Conservation (phyloP, 2,329 filamentous ascomycete species). For the Talaromyces rugulosus region DNA sequence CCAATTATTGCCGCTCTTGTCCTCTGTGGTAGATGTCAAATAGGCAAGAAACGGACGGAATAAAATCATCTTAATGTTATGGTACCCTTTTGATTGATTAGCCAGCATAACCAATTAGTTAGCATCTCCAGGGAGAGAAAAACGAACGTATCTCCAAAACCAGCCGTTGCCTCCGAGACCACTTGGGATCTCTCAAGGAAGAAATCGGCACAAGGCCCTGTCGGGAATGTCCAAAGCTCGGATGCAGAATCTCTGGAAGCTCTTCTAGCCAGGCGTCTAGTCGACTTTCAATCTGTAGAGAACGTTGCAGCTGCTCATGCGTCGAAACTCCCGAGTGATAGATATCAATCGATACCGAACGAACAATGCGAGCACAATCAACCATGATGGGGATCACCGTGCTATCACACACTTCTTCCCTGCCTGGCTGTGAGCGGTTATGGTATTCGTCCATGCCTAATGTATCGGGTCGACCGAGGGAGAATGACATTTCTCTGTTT, state of each 20-base stretch:
- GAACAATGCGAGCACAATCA: constrained; percentile 37
- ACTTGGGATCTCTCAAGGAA: constrained; percentile 32
- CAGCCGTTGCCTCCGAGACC: constrained; percentile 34
- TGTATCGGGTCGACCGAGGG: constrained; percentile 47
- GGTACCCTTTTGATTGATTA: constrained; percentile 25
- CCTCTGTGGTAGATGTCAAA: constrained; percentile 25
- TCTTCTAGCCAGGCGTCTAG: constrained; percentile 33
- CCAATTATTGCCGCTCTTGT: constrained; percentile 19
- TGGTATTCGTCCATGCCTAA: constrained; percentile 48
- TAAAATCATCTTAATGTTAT: constrained; percentile 39
- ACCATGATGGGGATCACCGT: constrained; percentile 41
- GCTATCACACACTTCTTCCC: constrained; percentile 30
- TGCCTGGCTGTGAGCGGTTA: constrained; percentile 37
- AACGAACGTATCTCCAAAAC: constrained; percentile 36
- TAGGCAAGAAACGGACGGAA: constrained; percentile 33
- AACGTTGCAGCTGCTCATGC: constrained; percentile 31
- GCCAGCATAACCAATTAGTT: background rate
- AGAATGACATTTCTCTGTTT: constrained; percentile 45
- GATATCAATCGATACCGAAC: constrained; percentile 37
- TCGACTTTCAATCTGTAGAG: constrained; percentile 33
- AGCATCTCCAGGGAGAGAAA: background rate
- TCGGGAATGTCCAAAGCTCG: constrained; percentile 20
- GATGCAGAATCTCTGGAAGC: constrained; percentile 29
- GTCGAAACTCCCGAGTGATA: constrained; percentile 33
- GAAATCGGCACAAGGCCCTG: constrained; percentile 18